Percentiles rank a stretch among this genome's conserved stretches.
Conservation (phyloP, 257 asterid genomes). For the Parsonsia alboflavescens region DNA sequence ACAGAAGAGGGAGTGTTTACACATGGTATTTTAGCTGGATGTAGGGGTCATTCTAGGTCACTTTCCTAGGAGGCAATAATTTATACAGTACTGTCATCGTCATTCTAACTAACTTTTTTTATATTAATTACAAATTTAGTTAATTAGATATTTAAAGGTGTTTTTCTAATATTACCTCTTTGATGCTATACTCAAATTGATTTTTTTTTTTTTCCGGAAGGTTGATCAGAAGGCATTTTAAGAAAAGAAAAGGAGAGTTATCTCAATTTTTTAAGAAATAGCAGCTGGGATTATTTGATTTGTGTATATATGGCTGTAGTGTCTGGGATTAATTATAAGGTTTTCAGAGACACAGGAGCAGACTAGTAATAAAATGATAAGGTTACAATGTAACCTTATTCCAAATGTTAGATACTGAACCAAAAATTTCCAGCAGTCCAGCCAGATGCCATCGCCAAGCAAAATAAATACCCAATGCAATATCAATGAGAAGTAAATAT, state of each 20-base stretch:
- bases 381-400: background rate
- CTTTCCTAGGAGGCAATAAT: background rate
- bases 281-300: too few relatives aligned
- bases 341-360: background rate
- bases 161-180: too few relatives aligned
- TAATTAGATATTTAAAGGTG: too few relatives aligned
- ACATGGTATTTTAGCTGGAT: background rate
- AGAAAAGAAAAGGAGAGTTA: too few relatives aligned
- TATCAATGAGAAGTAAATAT: slow-evolving; percentile 5
- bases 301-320: background rate
- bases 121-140: too few relatives aligned
- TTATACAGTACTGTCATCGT: too few relatives aligned
- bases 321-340: background rate
- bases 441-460: background rate
- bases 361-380: background rate
- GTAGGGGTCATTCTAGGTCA: background rate
- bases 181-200: too few relatives aligned
- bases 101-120: too few relatives aligned
- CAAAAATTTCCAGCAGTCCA: background rate
- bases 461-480: background rate
- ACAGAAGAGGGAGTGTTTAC: background rate
- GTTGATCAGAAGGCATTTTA: too few relatives aligned
- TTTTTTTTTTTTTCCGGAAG: too few relatives aligned
- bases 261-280: too few relatives aligned
- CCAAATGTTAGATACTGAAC: background rate